Percentiles rank a stretch among this genome's conserved stretches.
Conservation (phyloP, 2,329 filamentous ascomycete species). For the Exophiala dermatitidis region DNA sequence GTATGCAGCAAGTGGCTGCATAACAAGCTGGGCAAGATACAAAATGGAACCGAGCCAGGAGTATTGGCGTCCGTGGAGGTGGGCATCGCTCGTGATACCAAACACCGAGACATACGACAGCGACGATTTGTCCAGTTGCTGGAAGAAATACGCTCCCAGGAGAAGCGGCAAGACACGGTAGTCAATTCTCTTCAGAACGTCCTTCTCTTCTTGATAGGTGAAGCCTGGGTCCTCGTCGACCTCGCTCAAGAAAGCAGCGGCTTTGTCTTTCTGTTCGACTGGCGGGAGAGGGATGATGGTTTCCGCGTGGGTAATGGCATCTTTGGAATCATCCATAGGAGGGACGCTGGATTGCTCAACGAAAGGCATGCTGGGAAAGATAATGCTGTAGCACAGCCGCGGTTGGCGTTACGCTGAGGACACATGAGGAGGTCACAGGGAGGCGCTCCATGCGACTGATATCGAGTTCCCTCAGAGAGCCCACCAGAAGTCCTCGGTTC, state of each 20-base stretch:
- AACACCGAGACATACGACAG: slow-evolving; percentile 57
- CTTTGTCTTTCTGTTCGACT: slow-evolving; percentile 34
- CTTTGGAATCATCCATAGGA: not conserved
- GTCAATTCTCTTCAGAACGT: slow-evolving; percentile 39
- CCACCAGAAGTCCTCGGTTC: not conserved
- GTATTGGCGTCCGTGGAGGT: slow-evolving; percentile 49
- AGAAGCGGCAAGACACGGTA: slow-evolving; percentile 45
- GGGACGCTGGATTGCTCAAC: not conserved
- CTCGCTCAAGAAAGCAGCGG: slow-evolving; percentile 42
- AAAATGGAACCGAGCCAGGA: slow-evolving; percentile 68
- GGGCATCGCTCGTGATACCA: slow-evolving; percentile 49
- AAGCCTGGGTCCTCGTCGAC: slow-evolving; percentile 37
- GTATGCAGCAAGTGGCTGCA: slow-evolving; percentile 46
- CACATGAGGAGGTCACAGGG: not conserved
- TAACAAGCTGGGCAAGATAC: slow-evolving; percentile 61
- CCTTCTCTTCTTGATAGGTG: slow-evolving; percentile 36
- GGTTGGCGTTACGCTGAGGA: not conserved
- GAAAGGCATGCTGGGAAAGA: not conserved
- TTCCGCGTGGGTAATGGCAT: slow-evolving; percentile 27
- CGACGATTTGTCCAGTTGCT: slow-evolving; percentile 51
- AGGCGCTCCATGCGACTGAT: not conserved
- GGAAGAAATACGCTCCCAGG: slow-evolving; percentile 52
- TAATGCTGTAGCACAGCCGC: not conserved
- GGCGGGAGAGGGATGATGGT: slow-evolving; percentile 1
- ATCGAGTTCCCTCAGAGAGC: not conserved